Evolutionary conservation across 2,329 filamentous ascomycete genomes (phyloP), one percentile per base, ranked within the genome.

Genomic region (Phyllosticta citrichinensis): DNA sequence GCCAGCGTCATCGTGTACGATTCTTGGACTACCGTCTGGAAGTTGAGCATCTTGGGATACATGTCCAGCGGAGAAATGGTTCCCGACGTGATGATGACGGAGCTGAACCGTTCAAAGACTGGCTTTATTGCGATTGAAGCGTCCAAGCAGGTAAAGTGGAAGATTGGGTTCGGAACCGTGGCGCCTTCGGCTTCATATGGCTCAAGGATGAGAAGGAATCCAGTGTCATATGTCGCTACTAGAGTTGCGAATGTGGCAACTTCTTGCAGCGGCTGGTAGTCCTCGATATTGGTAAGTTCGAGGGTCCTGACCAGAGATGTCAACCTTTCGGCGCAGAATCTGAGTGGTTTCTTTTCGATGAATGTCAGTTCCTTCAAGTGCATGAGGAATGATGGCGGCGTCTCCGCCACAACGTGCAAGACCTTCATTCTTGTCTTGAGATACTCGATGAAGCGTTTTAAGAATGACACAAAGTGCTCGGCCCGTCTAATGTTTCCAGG

Each of bases 341-440:
- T 82, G 11, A 99, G 75, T 0, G 94, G 94, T 68, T 99, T 99
- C 73, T 91, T 91, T 72, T 99, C 94, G 68, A 99, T 99, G 70
- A 96, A 99, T 0, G 95, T 99, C 61, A 96, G 86, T 66, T 99
- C 94, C 70, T 90, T 95, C 6, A 99, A 80, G 77, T 99, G 93
- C 17, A 88, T 84, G 9, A 99, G 80, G 72, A 99, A 99, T 0
- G 93, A 97, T 2, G 89, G 88, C 0, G 94, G 94, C 0, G 93
- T 99, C 74, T 99, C 94, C 8, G 94, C 97, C 65, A 97, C 97
- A 65, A 96, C 93, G 70, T 97, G 91, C 4, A 94, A 86, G 14
- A 97, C 92, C 79, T 96, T 97, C 94, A 99, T 97, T 62, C 95
- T 85, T 1, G 93, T 97, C 81, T 91, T 97, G 57, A 99, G 81